phyloP scores from a whole-genome alignment of 1,139 yeast species.

The Suhomyces maxii region DNA sequence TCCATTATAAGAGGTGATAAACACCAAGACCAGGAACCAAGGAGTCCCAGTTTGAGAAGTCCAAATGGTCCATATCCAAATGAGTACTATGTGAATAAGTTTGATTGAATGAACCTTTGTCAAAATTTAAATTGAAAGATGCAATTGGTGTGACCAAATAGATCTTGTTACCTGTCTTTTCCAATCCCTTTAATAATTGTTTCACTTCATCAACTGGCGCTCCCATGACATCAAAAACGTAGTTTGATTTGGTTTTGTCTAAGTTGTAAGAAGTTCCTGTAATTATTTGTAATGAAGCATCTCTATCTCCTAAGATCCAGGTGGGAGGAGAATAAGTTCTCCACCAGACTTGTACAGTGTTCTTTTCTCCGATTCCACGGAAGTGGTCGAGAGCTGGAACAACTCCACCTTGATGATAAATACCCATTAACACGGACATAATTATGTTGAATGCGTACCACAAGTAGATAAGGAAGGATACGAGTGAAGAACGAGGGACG shows the following conservation, averaged over 20 bases:
- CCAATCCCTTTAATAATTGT: constrained; percentile 16
- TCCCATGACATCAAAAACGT: constrained; percentile 61
- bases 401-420: constrained; percentile 88
- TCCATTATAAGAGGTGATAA: too few species aligned
- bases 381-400: constrained; percentile 58
- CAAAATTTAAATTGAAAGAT: constrained; percentile 37
- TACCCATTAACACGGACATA: constrained; percentile 70
- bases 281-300: constrained; percentile 19
- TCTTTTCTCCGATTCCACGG: constrained; percentile 18
- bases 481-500: constrained; percentile 11
- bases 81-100: constrained; percentile 52
- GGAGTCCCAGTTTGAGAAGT: constrained; percentile 42
- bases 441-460: constrained; percentile 70
- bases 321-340: constrained; percentile 91
- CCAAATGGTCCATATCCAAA: constrained; percentile 70
- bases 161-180: constrained; percentile 15
- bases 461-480: constrained; percentile 26
- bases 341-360: constrained; percentile 73
- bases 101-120: constrained; percentile 18
- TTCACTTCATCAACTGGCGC: constrained; percentile 31
- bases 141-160: constrained; percentile 51
- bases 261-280: constrained; percentile 19
- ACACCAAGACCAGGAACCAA: constrained; percentile 59
- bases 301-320: constrained; percentile 64
- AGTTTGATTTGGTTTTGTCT: constrained; percentile 12